These are phyloP conservation scores for Ascodesmis nigricans DNA, from an alignment of 495 filamentous ascomycete genomes.

Conservation along the genomic window DNA sequence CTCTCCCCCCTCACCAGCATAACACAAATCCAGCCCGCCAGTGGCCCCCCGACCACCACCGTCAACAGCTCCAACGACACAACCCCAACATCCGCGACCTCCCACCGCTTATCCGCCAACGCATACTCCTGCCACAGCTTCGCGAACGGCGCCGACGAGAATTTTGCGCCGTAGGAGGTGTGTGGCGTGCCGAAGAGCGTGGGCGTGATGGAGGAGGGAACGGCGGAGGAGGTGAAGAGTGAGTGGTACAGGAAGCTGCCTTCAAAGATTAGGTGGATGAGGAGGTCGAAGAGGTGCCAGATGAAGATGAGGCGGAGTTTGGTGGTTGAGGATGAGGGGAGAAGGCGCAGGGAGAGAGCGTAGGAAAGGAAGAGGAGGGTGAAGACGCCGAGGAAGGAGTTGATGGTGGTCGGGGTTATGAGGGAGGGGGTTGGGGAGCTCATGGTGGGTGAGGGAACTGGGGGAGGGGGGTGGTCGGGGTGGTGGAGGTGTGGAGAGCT, in stretches of 20 bases:
- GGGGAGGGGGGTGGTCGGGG: no score
- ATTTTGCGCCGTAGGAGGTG: constrained; percentile 46
- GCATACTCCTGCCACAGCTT: constrained; percentile 84
- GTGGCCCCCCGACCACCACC: constrained; percentile 51
- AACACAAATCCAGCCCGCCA: constrained; percentile 50
- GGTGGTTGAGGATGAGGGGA: constrained; percentile 28
- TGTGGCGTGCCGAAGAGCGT: constrained; percentile 25
- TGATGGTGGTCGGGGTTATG: constrained; percentile 32
- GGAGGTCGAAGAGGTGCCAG: constrained; percentile 84
- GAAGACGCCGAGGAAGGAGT: constrained; percentile 31
- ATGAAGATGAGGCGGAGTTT: constrained; percentile 56
- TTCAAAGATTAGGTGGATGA: constrained; percentile 77
- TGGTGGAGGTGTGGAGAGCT: no score
- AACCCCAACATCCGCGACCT: constrained; percentile 49
- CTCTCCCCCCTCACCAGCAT: constrained; percentile 36
- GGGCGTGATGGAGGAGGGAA: constrained; percentile 18
- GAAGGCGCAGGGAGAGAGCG: constrained; percentile 25
- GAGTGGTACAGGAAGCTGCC: constrained; percentile 81
- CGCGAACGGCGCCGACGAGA: constrained; percentile 41
- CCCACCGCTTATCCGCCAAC: constrained; percentile 70
- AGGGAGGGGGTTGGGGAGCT: constrained; percentile 10
- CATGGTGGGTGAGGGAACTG: no score
- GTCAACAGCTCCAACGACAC: constrained; percentile 71
- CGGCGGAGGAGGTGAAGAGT: constrained; percentile 48
- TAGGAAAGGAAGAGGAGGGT: constrained; percentile 29